A percentile compares a stretch with the other conserved stretches of the same genome.
Conservation (phyloP, 129 eudicot species). For the Erigeron canadensis region DNA sequence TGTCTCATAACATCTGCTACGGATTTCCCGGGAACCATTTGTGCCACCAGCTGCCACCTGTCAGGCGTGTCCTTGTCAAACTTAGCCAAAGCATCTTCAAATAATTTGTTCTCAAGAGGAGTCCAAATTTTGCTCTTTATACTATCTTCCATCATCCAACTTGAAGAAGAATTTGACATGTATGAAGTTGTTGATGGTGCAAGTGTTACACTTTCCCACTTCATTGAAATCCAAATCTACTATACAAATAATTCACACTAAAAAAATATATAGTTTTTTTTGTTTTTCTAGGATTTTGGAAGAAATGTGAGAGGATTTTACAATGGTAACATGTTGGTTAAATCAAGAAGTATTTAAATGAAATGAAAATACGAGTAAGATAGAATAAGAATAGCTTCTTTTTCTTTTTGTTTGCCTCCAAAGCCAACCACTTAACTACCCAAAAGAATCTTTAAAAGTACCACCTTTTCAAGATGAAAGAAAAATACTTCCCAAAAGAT, state of each 20-base stretch:
- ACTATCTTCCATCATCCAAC: constrained; percentile 38
- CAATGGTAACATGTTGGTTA: constrained; percentile 20
- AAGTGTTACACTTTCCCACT: constrained; percentile 28
- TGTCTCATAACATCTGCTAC: constrained; percentile 70
- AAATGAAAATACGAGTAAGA: not conserved
- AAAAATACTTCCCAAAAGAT: constrained; percentile 32
- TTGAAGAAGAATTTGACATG: constrained; percentile 27
- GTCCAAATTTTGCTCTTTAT: constrained; percentile 44
- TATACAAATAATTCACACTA: constrained; percentile 9
- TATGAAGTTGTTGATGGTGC: constrained; percentile 35
- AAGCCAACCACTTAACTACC: constrained; percentile 26
- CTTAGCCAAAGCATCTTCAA: constrained; percentile 55
- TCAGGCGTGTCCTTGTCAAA: constrained; percentile 58
- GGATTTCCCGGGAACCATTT: constrained; percentile 88
- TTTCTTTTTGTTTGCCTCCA: constrained; percentile 34
- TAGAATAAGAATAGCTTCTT: constrained; percentile 37
- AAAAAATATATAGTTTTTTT: constrained; percentile 11
- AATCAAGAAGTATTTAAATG: constrained; percentile 18
- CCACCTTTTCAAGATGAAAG: constrained; percentile 31
- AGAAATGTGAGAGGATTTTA: constrained; percentile 27
- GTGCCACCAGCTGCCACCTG: constrained; percentile 76
- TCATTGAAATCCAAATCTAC: constrained; percentile 25
- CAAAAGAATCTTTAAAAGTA: constrained; percentile 35
- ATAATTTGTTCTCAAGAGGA: constrained; percentile 43
- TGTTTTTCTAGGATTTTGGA: constrained; percentile 7